Base-by-base conservation (phyloP, 2,329 filamentous ascomycete genomes). In the Fusarium algeriense region DNA sequence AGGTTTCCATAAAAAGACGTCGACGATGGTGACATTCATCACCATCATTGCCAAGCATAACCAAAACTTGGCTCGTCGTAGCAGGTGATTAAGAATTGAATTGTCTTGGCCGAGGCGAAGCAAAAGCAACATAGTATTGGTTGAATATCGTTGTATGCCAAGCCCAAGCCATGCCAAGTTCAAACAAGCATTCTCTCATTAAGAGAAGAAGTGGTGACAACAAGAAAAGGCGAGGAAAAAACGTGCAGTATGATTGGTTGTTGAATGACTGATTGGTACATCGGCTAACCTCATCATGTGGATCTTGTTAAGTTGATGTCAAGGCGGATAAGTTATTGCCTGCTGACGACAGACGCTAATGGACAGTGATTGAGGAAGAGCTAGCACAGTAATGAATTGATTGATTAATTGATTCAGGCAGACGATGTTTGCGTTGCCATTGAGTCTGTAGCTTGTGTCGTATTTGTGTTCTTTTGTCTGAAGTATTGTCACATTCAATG, bases 121-220 rank as follows among this genome's bases (percentile, higher is more conserved):
- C 69, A 72, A 7, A 62, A 30, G 30, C 34, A 55, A 57, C 14
- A 14, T 30, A 48, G 26, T 43, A 40, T 38, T 69, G 43, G 37
- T 14, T 43, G 37, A 52, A 60, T 69, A 43, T 71, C 30, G 55
- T 64, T 56, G 57, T 69, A 50, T 64, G 69, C 69, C 69, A 71
- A 71, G 69, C 43, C 44, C 49, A 71, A 65, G 55, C 69, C 59
- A 72, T 72, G 69, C 69, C 69, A 72, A 71, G 69, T 69, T 65
- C 30, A 72, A 71, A 61, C 69, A 72, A 71, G 69, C 69, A 70
- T 67, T 70, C 43, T 55, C 38, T 37, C 10, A 45, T 37, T 13
- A 13, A 57, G 38, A 61, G 38, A 43, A 26, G 43, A 49, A 54
- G 43, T 44, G 49, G 43, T 40, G 53, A 67, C 19, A 61, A 28